Conservation (phyloP, 305 asterid genomes). For the Withania somnifera region DNA sequence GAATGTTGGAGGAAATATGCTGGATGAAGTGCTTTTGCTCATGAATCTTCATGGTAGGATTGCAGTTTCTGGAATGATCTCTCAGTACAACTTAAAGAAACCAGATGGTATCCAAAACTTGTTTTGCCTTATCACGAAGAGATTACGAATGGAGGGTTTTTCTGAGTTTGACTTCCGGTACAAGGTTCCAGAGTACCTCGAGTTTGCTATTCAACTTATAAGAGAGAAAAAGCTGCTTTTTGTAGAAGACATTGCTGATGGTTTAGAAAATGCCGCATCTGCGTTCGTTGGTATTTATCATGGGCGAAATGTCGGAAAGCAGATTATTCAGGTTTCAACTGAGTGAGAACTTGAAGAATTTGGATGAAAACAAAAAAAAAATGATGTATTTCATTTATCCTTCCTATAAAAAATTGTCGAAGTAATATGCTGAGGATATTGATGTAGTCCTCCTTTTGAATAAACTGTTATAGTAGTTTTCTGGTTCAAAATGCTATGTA, state of each 20-base stretch:
- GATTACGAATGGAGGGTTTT: slow-evolving; percentile 44
- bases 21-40: slow-evolving; percentile 53
- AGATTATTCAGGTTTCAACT: not conserved
- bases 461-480: not conserved
- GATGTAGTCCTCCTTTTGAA: not conserved
- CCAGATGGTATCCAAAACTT: slow-evolving; percentile 37
- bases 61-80: slow-evolving; percentile 54
- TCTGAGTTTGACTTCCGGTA: not conserved
- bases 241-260: slow-evolving; percentile 4
- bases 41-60: slow-evolving; percentile 45
- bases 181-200: slow-evolving; percentile 7
- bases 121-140: slow-evolving; percentile 18
- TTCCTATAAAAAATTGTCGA: not conserved
- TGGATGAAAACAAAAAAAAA: not conserved
- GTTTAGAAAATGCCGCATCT: not conserved
- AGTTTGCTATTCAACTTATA: slow-evolving; percentile 1
- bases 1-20: slow-evolving; percentile 64
- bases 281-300: slow-evolving; percentile 4
- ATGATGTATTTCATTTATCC: not conserved
- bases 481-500: not conserved
- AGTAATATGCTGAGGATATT: not conserved
- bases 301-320: slow-evolving; percentile 1
- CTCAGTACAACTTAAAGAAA: slow-evolving; percentile 49
- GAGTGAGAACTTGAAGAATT: not conserved
- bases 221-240: not conserved